Conservation (phyloP, 208 protist genomes). For the Crithidia bombi region DNA sequence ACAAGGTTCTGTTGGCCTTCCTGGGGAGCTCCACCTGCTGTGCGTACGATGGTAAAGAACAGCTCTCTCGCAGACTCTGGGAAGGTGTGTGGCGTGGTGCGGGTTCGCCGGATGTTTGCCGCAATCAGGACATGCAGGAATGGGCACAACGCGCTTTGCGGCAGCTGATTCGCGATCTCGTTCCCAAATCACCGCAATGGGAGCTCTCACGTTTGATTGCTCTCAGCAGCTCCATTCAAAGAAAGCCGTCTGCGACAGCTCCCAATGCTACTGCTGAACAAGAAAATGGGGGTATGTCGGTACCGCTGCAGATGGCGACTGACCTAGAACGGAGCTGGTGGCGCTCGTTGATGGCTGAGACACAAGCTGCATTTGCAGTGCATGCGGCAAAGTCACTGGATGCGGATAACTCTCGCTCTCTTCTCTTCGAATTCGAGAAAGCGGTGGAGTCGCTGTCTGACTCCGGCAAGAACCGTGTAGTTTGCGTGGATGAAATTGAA, state of each 20-base stretch:
- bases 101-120: constrained; percentile 8
- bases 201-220: constrained; percentile 27
- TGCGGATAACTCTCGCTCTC: constrained; percentile 27
- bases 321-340: constrained; percentile 20
- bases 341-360: constrained; percentile 17
- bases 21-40: neutral
- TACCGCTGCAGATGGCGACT: neutral
- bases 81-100: constrained; percentile 33
- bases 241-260: no score
- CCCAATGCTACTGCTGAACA: no score
- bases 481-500: neutral
- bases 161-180: constrained; percentile 5
- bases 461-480: neutral
- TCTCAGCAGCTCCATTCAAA: constrained; percentile 14
- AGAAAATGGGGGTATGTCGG: no score
- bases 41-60: constrained; percentile 1
- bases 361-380: constrained; percentile 20
- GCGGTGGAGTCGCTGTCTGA: constrained; percentile 9
- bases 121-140: constrained; percentile 3
- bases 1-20: constrained; percentile 2
- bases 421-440: constrained; percentile 33
- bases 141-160: constrained; percentile 4
- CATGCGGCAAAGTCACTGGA: constrained; percentile 2
- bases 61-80: constrained; percentile 26
- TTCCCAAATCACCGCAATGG: constrained; percentile 20